Evolutionary conservation across 768 basidiomycete genomes (phyloP), one percentile per base, ranked within the genome.

Genomic region (Fibroporia radiculosa): DNA sequence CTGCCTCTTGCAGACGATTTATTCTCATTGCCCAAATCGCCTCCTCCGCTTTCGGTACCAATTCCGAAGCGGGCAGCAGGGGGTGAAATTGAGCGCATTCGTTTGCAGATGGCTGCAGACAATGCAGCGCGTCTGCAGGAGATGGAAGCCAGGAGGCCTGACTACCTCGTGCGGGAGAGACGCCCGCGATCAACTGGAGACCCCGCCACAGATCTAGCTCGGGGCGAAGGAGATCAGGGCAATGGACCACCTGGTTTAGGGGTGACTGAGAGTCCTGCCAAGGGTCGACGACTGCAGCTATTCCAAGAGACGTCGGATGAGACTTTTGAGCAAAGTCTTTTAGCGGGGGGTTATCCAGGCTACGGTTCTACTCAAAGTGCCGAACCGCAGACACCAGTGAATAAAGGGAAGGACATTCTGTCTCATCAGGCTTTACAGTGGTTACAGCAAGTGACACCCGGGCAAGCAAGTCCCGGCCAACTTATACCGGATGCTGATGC

Each of bases 231-330:
- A 28, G 51, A 57, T n/a, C 51, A 53, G 14, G 64, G 67, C 37
- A 58, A 50, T 38, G 40, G 53, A 35, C 55, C 58, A 52, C 56
- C 57, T 44, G 41, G 39, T 7, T 65, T 85, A 24, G 84, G 83
- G 13, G 78, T 88, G 22, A 73, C 72, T 52, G 78, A 82, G 51
- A 86, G 77, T 53, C 84, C 86, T 0, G 61, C 69, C 44, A 87
- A 82, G 63, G 87, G 87, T 1, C 69, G 86, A 45, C 70, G 84
- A 40, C 66, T 88, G 27, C 80, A 78, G 51, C 61, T 90, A 31
- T 89, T 88, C 60, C 84, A 86, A 59, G 84, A 86, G 63, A 87
- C 84, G 0, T 83, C 82, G 3, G 84, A 85, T 36, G 84, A 85
- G 62, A 88, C 84, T 55, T 88, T 89, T 53, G 86, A 89, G 55